Evolutionary conservation across 495 filamentous ascomycete species (phyloP), one percentile per base, ranked within the genome.

Genomic region (Neurospora sp.): DNA sequence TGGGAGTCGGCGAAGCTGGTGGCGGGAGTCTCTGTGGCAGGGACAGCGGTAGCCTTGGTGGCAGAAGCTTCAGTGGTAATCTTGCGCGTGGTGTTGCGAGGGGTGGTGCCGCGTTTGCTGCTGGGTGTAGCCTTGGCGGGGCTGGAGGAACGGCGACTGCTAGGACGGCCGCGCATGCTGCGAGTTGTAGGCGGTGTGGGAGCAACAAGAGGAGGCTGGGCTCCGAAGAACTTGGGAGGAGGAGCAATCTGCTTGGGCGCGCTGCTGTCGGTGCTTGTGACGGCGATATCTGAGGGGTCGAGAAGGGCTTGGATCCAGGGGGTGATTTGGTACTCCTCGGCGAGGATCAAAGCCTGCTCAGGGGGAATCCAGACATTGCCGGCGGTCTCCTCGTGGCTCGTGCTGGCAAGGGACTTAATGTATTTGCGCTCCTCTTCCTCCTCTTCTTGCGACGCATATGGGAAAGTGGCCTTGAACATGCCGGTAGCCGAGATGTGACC

Each of bases 401-500:
- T 96, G 8, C 89, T 89, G 40, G 88, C 82, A 27, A 95, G 89
- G 12, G 84, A 85, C 81, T 96, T 97, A 78, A 98, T 87, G 76
- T 93, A 95, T 74, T 90, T 92, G 74, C 94, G 91, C 85, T 99
- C 96, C 9, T 84, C 84, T 74, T 91, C 89, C 82, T 99, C 96
- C 79, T 99, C 96, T 8, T 89, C 88, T 40, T 87, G 82, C 72
- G 91, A 90, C 16, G 96, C 94, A 87, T 94, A 98, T 4, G 96
- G 96, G 81, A 98, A 99, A 7, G 95, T 93, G 72, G 96, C 96
- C 84, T 98, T 99, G 87, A 98, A 99, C 96, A 99, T 98, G 79
- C 96, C 96, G 70, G 96, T 98, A 7, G 96, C 94, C 77, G 94
- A 97, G 45, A 99, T 89, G 79, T 86, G 98, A 45, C 96, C 96